Evolutionary conservation across 192 early-diverging fungal species (phyloP), one percentile per base, ranked within the genome.

Genomic region (Rhizoclosmatium globosum): DNA sequence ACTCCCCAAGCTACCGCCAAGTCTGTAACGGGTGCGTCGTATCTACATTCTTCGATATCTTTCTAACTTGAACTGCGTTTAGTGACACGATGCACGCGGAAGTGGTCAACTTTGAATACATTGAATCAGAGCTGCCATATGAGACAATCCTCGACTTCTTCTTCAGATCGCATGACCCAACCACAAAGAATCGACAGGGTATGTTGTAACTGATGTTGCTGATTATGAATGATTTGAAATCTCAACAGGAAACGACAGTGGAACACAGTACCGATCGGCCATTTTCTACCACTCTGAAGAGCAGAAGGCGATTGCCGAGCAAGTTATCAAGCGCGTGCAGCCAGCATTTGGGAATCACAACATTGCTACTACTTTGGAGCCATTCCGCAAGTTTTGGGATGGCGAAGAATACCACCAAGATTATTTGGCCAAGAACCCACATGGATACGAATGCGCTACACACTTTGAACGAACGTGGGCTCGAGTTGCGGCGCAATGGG

Each of bases 211-310:
- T 57, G 56, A 17, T 15, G 15, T 0, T 0, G 13, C n/a, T 11
- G 15, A 17, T 1, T 15, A 21, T 15, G 13, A 15, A 17, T 15
- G 21, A 57, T 57, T 57, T 57, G 15, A 17, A 21, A 15, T 17
- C n/a, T 0, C 6, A 53, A 13, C 21, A 64, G 62, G 62, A 2
- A 86, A 86, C 44, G 97, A 98, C 79, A 56, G 81, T 43, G 97
- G 97, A 19, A 76, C 74, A 7, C 97, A 98, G 82, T 93, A 98
- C 87, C 87, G 97, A 11, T 93, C 92, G 2, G 94, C 90, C 9
- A 96, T 98, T 71, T 95, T 95, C 77, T 95, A 92, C 80, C 93
- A 95, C 82, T 87, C 82, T 44, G 85, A 84, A 11, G 89, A 93
- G 74, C 97, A 98, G 77, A 87, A 89, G 77, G 21, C 77, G 57